Percentiles rank a stretch among this genome's conserved stretches.
Evolutionary conservation across 2,329 filamentous ascomycete species (phyloP).

Genomic region (Trichoderma sp.): DNA sequence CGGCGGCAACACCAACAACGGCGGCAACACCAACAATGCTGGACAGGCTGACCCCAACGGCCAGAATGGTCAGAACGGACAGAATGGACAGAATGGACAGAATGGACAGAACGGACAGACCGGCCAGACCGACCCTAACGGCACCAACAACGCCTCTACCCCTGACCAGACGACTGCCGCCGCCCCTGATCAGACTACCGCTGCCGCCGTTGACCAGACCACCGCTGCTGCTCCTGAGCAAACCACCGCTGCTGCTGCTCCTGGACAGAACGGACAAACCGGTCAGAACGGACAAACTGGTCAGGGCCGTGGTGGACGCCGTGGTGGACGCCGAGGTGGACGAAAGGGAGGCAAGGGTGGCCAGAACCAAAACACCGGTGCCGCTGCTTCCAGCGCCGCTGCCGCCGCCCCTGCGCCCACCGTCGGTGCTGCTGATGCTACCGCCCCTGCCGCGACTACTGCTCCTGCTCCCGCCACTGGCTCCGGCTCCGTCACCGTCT

Average conservation of each 20-base stretch:
- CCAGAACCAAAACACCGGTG: no score
- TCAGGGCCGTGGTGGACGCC: background rate
- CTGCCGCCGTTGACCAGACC: background rate
- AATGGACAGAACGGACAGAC: background rate
- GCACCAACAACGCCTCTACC: no score
- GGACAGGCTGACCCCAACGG: background rate
- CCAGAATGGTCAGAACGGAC: slow-evolving; percentile 8
- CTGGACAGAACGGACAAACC: background rate
- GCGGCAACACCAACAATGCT: background rate
- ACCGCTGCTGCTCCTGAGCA: background rate
- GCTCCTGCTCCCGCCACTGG: background rate
- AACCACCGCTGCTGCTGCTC: background rate
- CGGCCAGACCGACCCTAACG: background rate
- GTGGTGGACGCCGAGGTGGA: background rate
- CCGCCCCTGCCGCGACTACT: background rate
- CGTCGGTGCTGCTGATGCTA: background rate
- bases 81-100: slow-evolving; percentile 11
- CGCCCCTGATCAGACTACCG: background rate
- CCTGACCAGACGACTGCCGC: background rate
- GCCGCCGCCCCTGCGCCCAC: background rate
- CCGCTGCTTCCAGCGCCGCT: background rate
- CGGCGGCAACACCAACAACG: background rate
- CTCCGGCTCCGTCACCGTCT: slow-evolving; percentile 11
- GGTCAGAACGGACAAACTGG: background rate
- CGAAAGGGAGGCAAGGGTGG: background rate